Evolutionary conservation across 2,329 filamentous ascomycete species (phyloP), one percentile per base, ranked within the genome.

Genomic region (Ilyonectria robusta): DNA sequence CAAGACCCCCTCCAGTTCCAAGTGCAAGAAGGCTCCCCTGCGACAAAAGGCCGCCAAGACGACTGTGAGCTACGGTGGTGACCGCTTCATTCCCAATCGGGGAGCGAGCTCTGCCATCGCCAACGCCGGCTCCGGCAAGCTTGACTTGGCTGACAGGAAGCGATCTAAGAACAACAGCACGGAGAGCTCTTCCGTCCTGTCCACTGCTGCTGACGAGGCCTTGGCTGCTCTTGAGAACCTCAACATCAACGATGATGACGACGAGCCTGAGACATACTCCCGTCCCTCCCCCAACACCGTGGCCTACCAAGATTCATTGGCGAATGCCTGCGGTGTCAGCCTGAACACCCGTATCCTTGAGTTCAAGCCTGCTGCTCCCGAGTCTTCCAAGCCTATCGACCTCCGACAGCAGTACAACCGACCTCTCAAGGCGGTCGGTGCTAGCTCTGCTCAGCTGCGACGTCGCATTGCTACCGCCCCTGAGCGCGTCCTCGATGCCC

Each of bases 331-430:
- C 80, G 96, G 95, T 64, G 94, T 99, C 70, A 95, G 91, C 78
- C 89, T 97, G 69, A 97, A 95, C 86, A 97, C 95, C 62, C 93
- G 96, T 70, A 99, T 99, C 76, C 92, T 99, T 58, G 93, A 96
- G 67, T 99, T 98, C 88, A 99, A 99, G 91, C 96, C 96, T 61
- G 94, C 95, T 2, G 90, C 96, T n/a, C 96, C 96, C 4, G 96
- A 98, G 85, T 98, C 96, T 7, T 97, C 95, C 37, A 98, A 97
- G 88, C 96, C 96, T 40, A 97, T 99, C 78, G 96, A 99, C 80
- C 91, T 99, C 69, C 93, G 96, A 66, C 94, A 96, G 69, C 96
- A 99, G 81, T 99, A 99, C 89, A 99, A 98, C 87, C 92, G 96
- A 68, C 96, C 96, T 40, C 88, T 99, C 70, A 98, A 94, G 87